These are phyloP conservation scores for Mallotus repandus DNA, from an alignment of 441 rosid species.

Conservation along the genomic window DNA sequence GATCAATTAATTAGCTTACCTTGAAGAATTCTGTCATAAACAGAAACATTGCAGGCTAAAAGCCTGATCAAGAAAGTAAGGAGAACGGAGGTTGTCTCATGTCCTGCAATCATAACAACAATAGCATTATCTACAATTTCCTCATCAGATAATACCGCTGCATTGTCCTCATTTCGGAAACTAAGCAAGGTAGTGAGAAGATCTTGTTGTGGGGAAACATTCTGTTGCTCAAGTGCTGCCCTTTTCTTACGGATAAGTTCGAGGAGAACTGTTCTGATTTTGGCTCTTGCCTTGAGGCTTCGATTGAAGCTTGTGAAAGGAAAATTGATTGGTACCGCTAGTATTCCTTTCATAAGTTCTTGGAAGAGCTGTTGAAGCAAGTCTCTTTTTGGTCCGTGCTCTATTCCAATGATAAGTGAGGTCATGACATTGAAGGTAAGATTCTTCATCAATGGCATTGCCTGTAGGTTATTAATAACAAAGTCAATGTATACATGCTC, in stretches of 20 bases:
- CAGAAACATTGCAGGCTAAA: constrained; percentile 19
- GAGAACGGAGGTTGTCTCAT: constrained; percentile 30
- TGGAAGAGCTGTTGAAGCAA: constrained; percentile 16
- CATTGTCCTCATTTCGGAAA: not conserved
- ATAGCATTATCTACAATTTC: constrained; percentile 28
- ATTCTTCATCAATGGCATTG: constrained; percentile 29
- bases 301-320: constrained; percentile 41
- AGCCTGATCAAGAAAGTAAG: constrained; percentile 24
- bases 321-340: constrained; percentile 36
- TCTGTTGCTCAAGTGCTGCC: constrained; percentile 30
- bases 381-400: constrained; percentile 22
- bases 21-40: constrained; percentile 18
- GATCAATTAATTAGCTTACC: constrained; percentile 16
- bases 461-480: constrained; percentile 1
- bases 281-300: constrained; percentile 34
- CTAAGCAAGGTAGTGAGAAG: constrained; percentile 29
- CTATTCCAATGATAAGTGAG: constrained; percentile 28
- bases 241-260: constrained; percentile 34
- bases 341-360: constrained; percentile 19
- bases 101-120: constrained; percentile 26
- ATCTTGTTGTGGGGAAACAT: constrained; percentile 27
- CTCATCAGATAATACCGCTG: constrained; percentile 15
- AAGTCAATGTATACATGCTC: not conserved
- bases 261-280: constrained; percentile 27
- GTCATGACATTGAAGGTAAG: constrained; percentile 35